These are phyloP conservation scores for Calonectria fujianensis DNA, from an alignment of 2,329 filamentous ascomycete genomes.

Conservation along the genomic window DNA sequence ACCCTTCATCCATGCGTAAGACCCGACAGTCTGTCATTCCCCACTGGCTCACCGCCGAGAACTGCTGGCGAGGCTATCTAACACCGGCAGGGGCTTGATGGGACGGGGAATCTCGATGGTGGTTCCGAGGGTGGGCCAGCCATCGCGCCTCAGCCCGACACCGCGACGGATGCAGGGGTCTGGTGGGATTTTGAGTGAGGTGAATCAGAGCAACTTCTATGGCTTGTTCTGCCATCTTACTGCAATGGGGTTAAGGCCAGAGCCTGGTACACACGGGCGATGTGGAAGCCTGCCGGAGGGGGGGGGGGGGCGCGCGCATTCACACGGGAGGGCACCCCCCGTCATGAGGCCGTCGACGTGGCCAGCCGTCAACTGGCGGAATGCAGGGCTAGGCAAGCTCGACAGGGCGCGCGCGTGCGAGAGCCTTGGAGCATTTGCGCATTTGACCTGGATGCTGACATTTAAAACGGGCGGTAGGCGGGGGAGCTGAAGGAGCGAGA, in stretches of 20 bases:
- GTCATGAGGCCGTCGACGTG: conserved; percentile 41
- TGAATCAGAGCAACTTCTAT: conserved; percentile 27
- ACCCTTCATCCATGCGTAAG: conserved; percentile 28
- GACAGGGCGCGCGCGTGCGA: conserved; percentile 5
- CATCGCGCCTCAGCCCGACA: conserved; percentile 22
- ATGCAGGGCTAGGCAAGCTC: conserved; percentile 29
- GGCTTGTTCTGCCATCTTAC: conserved; percentile 42
- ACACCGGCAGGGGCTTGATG: conserved; percentile 29
- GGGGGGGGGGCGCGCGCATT: conserved; percentile 19
- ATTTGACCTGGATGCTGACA: conserved; percentile 28
- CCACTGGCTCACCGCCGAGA: conserved; percentile 37
- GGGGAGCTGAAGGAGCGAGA: conserved; percentile 32
- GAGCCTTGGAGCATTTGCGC: conserved; percentile 3
- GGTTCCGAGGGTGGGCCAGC: conserved; percentile 38
- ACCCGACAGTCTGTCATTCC: conserved; percentile 41
- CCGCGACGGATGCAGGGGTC: conserved; percentile 27
- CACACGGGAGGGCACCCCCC: conserved; percentile 19
- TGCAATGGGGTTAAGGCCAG: conserved; percentile 27
- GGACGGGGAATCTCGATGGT: conserved; percentile 32
- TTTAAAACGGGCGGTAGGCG: conserved; percentile 29
- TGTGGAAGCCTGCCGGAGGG: conserved; percentile 12
- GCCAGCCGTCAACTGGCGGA: conserved; percentile 30
- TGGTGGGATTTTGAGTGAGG: conserved; percentile 11
- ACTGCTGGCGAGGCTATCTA: conserved; percentile 26
- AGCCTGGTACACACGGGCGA: background rate